Conservation (phyloP, 306 rosid species). For the Psophocarpus tetragonolobus region DNA sequence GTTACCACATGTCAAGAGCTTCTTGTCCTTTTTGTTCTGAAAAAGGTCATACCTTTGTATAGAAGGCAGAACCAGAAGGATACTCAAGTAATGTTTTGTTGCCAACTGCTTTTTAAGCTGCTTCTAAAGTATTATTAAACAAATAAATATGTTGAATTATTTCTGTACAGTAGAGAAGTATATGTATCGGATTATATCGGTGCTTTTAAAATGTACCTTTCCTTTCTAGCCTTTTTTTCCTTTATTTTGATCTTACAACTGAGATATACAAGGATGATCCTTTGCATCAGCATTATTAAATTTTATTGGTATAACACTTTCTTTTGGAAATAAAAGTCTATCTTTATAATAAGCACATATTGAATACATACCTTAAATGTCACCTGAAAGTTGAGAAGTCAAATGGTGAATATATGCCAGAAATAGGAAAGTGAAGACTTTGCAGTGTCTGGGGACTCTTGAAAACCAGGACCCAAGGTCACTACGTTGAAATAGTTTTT, state of each 20-base stretch:
- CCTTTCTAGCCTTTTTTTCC: neutral
- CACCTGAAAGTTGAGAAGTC: neutral
- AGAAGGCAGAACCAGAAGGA: constrained; percentile 74
- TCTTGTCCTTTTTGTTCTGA: constrained; percentile 52
- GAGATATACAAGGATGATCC: constrained; percentile 13
- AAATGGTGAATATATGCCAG: no score
- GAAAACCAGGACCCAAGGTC: neutral
- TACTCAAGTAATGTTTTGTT: constrained; percentile 55
- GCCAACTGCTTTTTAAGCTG: constrained; percentile 45
- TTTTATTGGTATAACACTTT: neutral
- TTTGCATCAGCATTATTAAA: constrained; percentile 1
- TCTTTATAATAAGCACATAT: neutral
- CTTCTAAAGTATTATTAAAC: constrained; percentile 48
- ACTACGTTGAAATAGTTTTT: no score
- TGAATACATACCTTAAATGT: neutral
- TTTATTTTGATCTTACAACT: neutral
- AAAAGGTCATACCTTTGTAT: constrained; percentile 65
- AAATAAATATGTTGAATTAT: constrained; percentile 65
- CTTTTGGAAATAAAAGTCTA: neutral
- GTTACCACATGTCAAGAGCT: constrained; percentile 45
- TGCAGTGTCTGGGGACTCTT: neutral
- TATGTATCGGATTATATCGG: constrained; percentile 44
- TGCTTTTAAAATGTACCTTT: constrained; percentile 32
- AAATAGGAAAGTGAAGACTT: no score
- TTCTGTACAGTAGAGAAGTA: no score